Conservation (phyloP, 225 moss, liverwort and hornwort species). For the Bryoerythrophyllum caledonicum region DNA sequence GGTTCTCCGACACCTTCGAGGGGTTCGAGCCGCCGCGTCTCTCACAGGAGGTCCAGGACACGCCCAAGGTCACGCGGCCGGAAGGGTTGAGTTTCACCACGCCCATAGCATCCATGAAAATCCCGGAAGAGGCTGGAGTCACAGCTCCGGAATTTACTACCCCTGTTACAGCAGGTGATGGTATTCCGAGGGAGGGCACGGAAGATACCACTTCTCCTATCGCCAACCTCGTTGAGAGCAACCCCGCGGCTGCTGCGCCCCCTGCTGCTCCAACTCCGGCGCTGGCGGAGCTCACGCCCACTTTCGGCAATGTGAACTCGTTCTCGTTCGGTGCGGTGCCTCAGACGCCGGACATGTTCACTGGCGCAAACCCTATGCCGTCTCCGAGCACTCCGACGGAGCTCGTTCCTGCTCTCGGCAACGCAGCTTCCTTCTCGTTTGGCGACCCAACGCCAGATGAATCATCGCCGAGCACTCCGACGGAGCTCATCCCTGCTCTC, state of each 20-base stretch:
- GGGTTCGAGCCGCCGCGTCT: slow-evolving; percentile 49
- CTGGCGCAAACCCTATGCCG: slow-evolving; percentile 3
- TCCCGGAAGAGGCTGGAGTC: slow-evolving; percentile 19
- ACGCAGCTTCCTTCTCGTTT: slow-evolving; percentile 30
- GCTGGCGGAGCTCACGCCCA: slow-evolving; percentile 14
- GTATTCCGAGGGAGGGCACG: background rate
- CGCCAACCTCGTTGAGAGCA: slow-evolving; percentile 43
- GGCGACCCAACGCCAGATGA: slow-evolving; percentile 7
- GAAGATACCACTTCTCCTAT: slow-evolving; percentile 43
- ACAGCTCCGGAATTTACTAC: slow-evolving; percentile 22
- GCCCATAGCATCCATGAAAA: slow-evolving; percentile 20
- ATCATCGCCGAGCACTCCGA: slow-evolving; percentile 26
- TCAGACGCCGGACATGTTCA: slow-evolving; percentile 5
- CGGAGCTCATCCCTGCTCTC: slow-evolving; percentile 26
- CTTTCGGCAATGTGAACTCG: slow-evolving; percentile 22
- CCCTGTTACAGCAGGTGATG: slow-evolving; percentile 14
- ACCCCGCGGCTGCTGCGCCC: slow-evolving; percentile 20
- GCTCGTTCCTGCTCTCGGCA: slow-evolving; percentile 31
- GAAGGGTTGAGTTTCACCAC: slow-evolving; percentile 39
- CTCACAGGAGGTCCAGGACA: slow-evolving; percentile 39
- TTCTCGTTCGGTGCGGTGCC: slow-evolving; percentile 34
- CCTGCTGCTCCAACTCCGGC: background rate
- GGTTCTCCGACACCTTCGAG: slow-evolving; percentile 50
- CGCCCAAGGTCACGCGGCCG: slow-evolving; percentile 51
- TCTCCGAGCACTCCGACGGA: slow-evolving; percentile 34